Percentiles rank a stretch among this genome's conserved stretches.
phyloP scores from a whole-genome alignment of 2,329 filamentous ascomycete species.

The Pseudogymnoascus sp. region DNA sequence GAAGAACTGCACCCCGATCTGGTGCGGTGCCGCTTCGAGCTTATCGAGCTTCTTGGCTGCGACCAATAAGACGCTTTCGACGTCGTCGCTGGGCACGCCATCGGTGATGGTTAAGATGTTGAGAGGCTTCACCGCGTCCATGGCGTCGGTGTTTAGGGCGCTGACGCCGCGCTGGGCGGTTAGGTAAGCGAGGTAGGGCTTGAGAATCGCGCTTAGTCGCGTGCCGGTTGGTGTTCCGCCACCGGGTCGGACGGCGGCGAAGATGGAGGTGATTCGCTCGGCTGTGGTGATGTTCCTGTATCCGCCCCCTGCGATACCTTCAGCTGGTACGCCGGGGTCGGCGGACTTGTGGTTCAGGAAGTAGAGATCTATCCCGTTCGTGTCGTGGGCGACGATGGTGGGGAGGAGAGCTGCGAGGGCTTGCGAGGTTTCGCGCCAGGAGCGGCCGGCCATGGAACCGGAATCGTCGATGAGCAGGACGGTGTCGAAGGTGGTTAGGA shows the following conservation, averaged over 20 bases:
- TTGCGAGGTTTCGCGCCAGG: constrained; percentile 65
- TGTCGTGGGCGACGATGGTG: constrained; percentile 70
- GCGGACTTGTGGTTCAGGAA: constrained; percentile 66
- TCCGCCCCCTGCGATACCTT: constrained; percentile 37
- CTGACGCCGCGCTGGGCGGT: constrained; percentile 27
- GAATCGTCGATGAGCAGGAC: constrained; percentile 88
- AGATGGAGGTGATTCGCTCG: constrained; percentile 56
- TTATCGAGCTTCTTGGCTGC: constrained; percentile 63
- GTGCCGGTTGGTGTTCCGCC: constrained; percentile 68
- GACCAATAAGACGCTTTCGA: constrained; percentile 57
- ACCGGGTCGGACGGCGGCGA: constrained; percentile 53
- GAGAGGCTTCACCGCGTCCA: constrained; percentile 57
- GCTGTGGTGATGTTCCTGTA: constrained; percentile 57
- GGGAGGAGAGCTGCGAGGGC: constrained; percentile 69
- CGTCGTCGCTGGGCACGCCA: constrained; percentile 71
- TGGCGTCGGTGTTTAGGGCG: constrained; percentile 19
- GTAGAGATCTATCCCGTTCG: constrained; percentile 81
- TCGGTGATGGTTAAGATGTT: constrained; percentile 95
- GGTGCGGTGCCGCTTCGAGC: constrained; percentile 63
- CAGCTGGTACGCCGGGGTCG: constrained; percentile 26
- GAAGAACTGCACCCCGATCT: constrained; percentile 92
- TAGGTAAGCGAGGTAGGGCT: constrained; percentile 57
- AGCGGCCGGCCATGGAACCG: constrained; percentile 70
- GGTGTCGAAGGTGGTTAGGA: constrained; percentile 75
- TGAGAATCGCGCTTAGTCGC: constrained; percentile 61